These are phyloP conservation scores for Citeromyces hawaiiensis DNA, from an alignment of 1,139 yeast genomes.

Conservation along the genomic window DNA sequence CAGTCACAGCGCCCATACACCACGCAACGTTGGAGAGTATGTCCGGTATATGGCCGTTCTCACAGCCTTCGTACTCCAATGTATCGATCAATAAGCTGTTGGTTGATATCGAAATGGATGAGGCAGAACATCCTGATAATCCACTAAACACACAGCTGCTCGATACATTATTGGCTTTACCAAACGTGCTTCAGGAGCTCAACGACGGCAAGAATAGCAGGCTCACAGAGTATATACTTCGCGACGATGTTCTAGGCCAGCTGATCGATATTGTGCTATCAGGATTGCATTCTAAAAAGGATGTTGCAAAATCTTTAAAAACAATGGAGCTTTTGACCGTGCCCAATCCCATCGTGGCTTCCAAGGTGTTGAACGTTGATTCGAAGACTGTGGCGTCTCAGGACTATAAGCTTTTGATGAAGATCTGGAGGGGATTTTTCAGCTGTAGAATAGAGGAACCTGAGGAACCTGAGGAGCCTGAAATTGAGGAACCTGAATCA, in stretches of 20 bases:
- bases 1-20: background rate
- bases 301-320: conserved; percentile 7
- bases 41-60: conserved; percentile 22
- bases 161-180: conserved; percentile 68
- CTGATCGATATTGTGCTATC: conserved; percentile 54
- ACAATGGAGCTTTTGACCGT: conserved; percentile 2
- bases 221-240: conserved; percentile 65
- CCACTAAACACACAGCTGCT: conserved; percentile 22
- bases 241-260: conserved; percentile 49
- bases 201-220: conserved; percentile 64
- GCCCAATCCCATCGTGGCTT: background rate
- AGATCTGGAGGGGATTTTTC: conserved; percentile 1
- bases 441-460: background rate
- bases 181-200: conserved; percentile 73
- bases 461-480: background rate
- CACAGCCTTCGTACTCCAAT: conserved; percentile 18
- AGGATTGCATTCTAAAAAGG: conserved; percentile 9
- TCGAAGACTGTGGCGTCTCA: background rate
- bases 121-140: conserved; percentile 5
- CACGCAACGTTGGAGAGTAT: conserved; percentile 6
- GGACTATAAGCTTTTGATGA: background rate
- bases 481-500: background rate
- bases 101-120: conserved; percentile 17
- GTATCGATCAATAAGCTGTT: conserved; percentile 18
- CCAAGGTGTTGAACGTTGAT: background rate